phyloP scores from a whole-genome alignment of 2,329 filamentous ascomycete genomes.

The Beauveria sp. region DNA sequence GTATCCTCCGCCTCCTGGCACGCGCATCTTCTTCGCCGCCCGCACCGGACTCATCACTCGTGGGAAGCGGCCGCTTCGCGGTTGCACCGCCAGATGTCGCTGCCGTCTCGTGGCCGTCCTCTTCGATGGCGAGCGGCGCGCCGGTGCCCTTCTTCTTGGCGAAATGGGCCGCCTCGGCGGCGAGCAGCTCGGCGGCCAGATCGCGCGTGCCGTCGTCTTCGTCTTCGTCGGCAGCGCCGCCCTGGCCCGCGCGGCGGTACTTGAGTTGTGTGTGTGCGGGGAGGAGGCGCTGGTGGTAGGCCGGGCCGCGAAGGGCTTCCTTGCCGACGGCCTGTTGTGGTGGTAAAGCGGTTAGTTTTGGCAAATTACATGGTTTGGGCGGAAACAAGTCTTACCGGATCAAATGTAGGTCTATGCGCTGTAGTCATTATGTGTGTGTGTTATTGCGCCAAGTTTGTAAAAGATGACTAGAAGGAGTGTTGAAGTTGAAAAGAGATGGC shows the following conservation, averaged over 20 bases:
- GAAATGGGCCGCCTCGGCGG: constrained; percentile 80
- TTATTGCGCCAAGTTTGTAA: not conserved
- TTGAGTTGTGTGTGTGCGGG: constrained; percentile 93
- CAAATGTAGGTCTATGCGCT: constrained; percentile 84
- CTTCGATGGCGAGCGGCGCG: constrained; percentile 35
- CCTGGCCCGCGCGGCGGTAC: constrained; percentile 78
- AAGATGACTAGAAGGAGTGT: not conserved
- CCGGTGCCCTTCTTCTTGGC: constrained; percentile 69
- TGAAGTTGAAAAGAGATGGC: not conserved
- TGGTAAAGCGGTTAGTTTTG: not conserved
- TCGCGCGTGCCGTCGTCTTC: constrained; percentile 68
- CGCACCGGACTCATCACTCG: constrained; percentile 11
- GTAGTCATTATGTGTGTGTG: constrained; percentile 45
- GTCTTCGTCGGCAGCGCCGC: constrained; percentile 67
- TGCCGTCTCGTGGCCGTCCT: constrained; percentile 35
- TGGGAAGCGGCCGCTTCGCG: constrained; percentile 50
- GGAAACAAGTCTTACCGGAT: constrained; percentile 56
- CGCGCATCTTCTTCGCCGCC: constrained; percentile 59
- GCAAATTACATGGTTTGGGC: constrained; percentile 14
- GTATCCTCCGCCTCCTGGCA: constrained; percentile 74
- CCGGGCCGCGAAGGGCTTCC: constrained; percentile 85
- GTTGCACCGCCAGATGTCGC: constrained; percentile 23
- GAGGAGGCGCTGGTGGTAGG: constrained; percentile 92
- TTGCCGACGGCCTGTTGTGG: constrained; percentile 70
- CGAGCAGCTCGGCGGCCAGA: constrained; percentile 80